Evolutionary conservation across 139 green algal genomes (phyloP).

Genomic region (Nannochloris sp.): DNA sequence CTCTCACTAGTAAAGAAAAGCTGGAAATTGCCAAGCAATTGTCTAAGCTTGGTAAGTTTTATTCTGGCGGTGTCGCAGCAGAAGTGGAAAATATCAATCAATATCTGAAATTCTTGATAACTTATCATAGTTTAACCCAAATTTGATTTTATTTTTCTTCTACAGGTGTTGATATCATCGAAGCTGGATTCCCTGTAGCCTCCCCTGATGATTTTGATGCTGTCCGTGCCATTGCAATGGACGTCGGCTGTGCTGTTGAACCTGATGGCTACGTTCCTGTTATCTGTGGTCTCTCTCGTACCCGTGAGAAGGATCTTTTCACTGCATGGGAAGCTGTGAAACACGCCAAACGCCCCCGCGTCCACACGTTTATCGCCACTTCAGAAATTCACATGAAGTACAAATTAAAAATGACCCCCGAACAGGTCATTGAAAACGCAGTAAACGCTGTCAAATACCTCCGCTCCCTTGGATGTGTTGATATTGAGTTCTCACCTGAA

Average conservation of each 20-base stretch:
- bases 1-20: constrained; percentile 94
- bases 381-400: constrained; percentile 95
- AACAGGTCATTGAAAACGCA: constrained; percentile 87
- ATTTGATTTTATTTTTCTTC: neutral
- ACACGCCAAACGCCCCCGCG: constrained; percentile 75
- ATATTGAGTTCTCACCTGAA: constrained; percentile 98
- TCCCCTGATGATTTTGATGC: constrained; percentile 97
- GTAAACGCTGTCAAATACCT: constrained; percentile 83
- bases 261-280: constrained; percentile 91
- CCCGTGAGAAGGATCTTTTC: constrained; percentile 54
- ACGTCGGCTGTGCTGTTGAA: constrained; percentile 73
- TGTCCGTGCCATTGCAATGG: constrained; percentile 82
- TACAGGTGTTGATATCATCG: constrained; percentile 96
- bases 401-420: constrained; percentile 79
- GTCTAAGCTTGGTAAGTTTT: constrained; percentile 59
- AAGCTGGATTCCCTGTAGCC: constrained; percentile 94
- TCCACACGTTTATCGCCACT: constrained; percentile 98
- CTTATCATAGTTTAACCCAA: neutral
- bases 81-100: neutral
- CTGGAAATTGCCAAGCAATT: constrained; percentile 93
- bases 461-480: constrained; percentile 77
- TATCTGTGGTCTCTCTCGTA: constrained; percentile 94
- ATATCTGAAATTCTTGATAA: neutral
- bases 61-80: neutral
- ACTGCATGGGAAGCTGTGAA: constrained; percentile 55